A percentile compares a stretch with the other conserved stretches of the same genome.
Evolutionary conservation across 768 basidiomycete genomes (phyloP).

Genomic region (Strobilomyces echinocephalus): DNA sequence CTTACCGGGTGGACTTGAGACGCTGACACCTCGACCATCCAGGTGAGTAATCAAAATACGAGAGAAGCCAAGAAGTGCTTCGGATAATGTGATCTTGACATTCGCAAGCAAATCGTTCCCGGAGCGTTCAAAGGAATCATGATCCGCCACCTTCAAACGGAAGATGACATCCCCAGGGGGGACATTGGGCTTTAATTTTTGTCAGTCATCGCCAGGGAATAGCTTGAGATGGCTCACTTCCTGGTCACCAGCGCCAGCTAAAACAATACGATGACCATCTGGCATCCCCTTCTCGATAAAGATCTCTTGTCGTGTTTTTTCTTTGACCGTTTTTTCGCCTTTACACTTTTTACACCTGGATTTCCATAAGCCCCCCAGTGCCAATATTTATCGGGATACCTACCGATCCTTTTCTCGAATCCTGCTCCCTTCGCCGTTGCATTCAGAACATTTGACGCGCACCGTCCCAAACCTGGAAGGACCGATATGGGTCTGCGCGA

Average conservation of each 20-base stretch:
- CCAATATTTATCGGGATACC: constrained; percentile 13
- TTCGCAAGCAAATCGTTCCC: constrained; percentile 77
- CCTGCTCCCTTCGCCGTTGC: constrained; percentile 63
- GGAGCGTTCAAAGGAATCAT: constrained; percentile 79
- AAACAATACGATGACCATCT: constrained; percentile 77
- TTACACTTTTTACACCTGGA: constrained; percentile 94
- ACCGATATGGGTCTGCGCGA: constrained; percentile 50
- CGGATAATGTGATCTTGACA: constrained; percentile 84
- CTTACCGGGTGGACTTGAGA: constrained; percentile 69
- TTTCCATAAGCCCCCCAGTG: constrained; percentile 2
- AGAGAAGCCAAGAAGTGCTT: constrained; percentile 92
- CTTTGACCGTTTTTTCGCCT: constrained; percentile 75
- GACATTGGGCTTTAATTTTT: constrained; percentile 65
- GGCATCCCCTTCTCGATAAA: constrained; percentile 84
- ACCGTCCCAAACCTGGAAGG: constrained; percentile 46
- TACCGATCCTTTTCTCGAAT: constrained; percentile 83
- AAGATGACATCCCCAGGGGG: constrained; percentile 92
- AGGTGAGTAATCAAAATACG: constrained; percentile 87
- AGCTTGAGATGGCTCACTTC: constrained; percentile 43
- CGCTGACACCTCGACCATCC: constrained; percentile 85
- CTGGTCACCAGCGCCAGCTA: constrained; percentile 91
- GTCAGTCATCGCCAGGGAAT: constrained; percentile 4
- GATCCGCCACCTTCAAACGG: constrained; percentile 59
- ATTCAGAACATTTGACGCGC: constrained; percentile 60
- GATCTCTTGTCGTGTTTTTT: constrained; percentile 87